Conservation (phyloP, 106 monocot genomes). For the Apostasia ramifera region DNA sequence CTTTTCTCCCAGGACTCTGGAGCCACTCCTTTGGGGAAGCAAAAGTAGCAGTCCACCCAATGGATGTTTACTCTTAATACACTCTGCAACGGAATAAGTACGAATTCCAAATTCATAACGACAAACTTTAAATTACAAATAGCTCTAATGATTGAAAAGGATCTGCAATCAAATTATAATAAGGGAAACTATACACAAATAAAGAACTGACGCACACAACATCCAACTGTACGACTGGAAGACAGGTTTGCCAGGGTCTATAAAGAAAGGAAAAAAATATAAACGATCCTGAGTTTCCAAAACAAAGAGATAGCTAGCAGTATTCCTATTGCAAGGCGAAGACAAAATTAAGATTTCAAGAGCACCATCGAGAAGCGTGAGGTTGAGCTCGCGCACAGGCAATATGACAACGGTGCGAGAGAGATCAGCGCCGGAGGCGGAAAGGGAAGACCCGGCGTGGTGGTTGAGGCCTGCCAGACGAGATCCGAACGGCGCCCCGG, state of each 20-base stretch:
- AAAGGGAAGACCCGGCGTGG: conserved; percentile 64
- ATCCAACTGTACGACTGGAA: too few species aligned
- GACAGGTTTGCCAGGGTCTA: too few species aligned
- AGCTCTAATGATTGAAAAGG: too few species aligned
- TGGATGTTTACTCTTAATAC: conserved; percentile 54
- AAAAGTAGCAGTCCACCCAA: conserved; percentile 86
- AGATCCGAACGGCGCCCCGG: conserved; percentile 79
- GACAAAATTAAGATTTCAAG: not conserved
- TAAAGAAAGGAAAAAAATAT: not conserved
- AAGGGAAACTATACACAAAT: too few species aligned
- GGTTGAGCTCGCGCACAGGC: conserved; percentile 64
- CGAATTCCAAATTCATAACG: conserved; percentile 5
- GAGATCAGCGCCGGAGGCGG: conserved; percentile 56
- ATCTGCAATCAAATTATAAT: too few species aligned
- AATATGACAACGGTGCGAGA: conserved; percentile 70
- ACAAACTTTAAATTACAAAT: not conserved
- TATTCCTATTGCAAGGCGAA: not conserved
- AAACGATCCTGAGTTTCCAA: not conserved
- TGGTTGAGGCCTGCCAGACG: conserved; percentile 71
- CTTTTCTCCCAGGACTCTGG: conserved; percentile 14
- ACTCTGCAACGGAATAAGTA: conserved; percentile 39
- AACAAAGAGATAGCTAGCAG: not conserved
- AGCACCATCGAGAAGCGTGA: conserved; percentile 67
- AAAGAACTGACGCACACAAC: too few species aligned
- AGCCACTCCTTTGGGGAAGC: conserved; percentile 55